Base-by-base conservation (phyloP, 2,329 filamentous ascomycete genomes). In the Trichoderma koningii region DNA sequence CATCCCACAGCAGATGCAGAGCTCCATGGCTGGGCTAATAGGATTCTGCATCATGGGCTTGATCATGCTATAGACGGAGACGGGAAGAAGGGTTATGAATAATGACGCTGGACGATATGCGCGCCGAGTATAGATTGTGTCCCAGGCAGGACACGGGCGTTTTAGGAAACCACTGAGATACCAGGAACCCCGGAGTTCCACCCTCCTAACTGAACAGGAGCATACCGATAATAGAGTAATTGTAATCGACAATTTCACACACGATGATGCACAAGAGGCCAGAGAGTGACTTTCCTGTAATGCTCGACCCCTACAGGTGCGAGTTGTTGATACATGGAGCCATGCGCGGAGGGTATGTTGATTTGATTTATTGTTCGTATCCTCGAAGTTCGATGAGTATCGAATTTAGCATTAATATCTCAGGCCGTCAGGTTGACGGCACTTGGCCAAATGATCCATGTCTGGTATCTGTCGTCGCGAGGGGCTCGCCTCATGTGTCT, bases 21-120 rank as follows among this genome's bases (percentile, higher is more conserved):
- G 69, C 52, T 77, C 76, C 55, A 73, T 75, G 67, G 72, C 68
- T 48, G 76, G 76, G 41, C 69, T 77, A n/a, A 62, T 78, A 64
- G 76, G 74, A 42, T 77, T 77, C 66, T 75, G 74, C 67, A 74
- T 76, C 68, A 73, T 77, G 70, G 73, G 75, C 19, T 68, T 78
- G 55, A 71, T 76, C 68, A 70, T 77, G 69, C 55, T 77, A 63
- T 77, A 71, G 55, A 55, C 21, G 52, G 65, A 42, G 41, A 34
- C 38, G 23, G 28, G 21, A 52, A 50, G 44, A 28, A 52, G 62
- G 62, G 60, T 55, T 55, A 67, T 63, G 59, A 66, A 53, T 67
- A 57, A 65, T 50, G 65, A 59, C 51, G 41, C 53, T 63, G 60
- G 64, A 66, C 60, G 64, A 64, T 56, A 21, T 59, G 45, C 38